Conservation (phyloP, 2,329 filamentous ascomycete species). For the Colletotrichum cereale region DNA sequence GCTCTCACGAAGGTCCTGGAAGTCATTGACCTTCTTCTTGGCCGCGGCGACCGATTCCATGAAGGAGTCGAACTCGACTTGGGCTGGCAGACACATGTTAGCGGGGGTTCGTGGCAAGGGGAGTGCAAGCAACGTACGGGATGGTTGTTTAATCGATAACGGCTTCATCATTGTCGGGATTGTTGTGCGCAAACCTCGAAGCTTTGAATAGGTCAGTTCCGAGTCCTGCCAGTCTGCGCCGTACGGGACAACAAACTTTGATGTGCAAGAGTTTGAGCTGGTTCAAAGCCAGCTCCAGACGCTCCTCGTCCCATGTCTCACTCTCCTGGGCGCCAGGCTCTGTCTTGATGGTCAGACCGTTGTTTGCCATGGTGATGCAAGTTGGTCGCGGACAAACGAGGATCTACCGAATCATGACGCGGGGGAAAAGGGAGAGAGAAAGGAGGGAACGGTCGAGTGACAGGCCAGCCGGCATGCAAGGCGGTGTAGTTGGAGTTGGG, state of each 20-base stretch:
- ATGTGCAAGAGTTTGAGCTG: constrained; percentile 67
- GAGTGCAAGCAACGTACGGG: constrained; percentile 58
- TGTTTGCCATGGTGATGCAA: constrained; percentile 34
- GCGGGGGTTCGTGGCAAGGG: background rate
- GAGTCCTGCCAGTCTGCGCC: background rate
- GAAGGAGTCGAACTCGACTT: constrained; percentile 61
- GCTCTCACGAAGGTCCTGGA: constrained; percentile 60
- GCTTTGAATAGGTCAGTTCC: constrained; percentile 48
- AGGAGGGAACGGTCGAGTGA: background rate
- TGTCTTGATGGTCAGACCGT: constrained; percentile 22
- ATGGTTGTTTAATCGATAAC: constrained; percentile 61
- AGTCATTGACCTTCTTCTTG: constrained; percentile 64
- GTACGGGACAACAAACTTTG: constrained; percentile 54
- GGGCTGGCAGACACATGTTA: constrained; percentile 56
- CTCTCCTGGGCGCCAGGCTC: constrained; percentile 41
- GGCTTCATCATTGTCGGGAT: constrained; percentile 66
- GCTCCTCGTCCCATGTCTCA: constrained; percentile 61
- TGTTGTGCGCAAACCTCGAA: constrained; percentile 61
- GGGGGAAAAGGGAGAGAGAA: background rate
- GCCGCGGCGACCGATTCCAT: constrained; percentile 61
- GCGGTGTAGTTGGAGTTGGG: constrained; percentile 1
- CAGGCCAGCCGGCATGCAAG: background rate
- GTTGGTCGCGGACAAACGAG: background rate
- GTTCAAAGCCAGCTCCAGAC: constrained; percentile 62
- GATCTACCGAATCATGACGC: constrained; percentile 12